Conservation (phyloP, 2,329 filamentous ascomycete species). For the Pseudogymnoascus destructans region DNA sequence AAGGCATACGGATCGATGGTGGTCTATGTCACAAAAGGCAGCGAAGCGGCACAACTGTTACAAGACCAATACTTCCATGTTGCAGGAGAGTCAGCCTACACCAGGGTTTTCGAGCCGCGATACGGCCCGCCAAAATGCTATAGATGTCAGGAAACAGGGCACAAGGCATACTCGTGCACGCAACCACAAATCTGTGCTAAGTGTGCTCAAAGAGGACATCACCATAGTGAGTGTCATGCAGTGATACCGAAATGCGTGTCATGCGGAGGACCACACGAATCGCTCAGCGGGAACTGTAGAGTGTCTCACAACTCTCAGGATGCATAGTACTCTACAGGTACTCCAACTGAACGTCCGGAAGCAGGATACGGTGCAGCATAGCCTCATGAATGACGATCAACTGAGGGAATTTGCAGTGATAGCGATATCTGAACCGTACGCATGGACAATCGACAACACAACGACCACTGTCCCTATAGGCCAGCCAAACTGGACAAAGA, state of each 20-base stretch:
- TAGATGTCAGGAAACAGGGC: conserved; percentile 23
- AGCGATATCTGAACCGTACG: conserved; percentile 12
- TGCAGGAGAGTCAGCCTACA: too few species aligned
- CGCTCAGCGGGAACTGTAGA: conserved; percentile 18
- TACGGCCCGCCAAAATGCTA: conserved; percentile 22
- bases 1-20: too few species aligned
- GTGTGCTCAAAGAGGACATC: conserved; percentile 16
- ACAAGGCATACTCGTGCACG: conserved; percentile 23
- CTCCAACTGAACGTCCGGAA: conserved; percentile 11
- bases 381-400: conserved; percentile 15
- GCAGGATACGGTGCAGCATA: conserved; percentile 10
- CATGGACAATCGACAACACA: conserved; percentile 1
- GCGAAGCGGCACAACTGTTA: too few species aligned
- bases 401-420: conserved; percentile 8
- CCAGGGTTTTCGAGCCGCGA: too few species aligned
- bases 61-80: too few species aligned
- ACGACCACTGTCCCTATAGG: conserved; percentile 10
- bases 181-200: conserved; percentile 17
- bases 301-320: conserved; percentile 16
- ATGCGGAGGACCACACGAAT: conserved; percentile 14
- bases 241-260: conserved; percentile 15
- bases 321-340: conserved; percentile 15
- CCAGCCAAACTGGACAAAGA: conserved; percentile 13
- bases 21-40: too few species aligned
- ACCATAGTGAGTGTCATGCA: conserved; percentile 16